phyloP scores from a whole-genome alignment of 352 stramenopile genomes.

The Stephanocyclus meneghinianus region DNA sequence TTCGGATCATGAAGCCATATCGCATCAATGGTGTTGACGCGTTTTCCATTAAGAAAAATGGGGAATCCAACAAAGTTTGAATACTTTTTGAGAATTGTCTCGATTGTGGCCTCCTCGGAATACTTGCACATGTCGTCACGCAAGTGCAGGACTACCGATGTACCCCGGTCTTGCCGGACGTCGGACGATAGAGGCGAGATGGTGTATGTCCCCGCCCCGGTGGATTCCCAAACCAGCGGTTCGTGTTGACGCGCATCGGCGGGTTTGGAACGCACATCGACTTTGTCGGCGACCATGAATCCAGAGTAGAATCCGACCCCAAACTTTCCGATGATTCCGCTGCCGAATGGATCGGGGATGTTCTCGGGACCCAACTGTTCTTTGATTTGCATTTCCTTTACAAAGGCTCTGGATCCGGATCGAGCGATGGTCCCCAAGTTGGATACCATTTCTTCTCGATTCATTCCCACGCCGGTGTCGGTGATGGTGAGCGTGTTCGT shows the following conservation, averaged over 20 bases:
- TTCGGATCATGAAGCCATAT: constrained; percentile 96
- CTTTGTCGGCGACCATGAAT: constrained; percentile 98
- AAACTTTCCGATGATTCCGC: constrained; percentile 98
- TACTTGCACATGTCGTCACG: constrained; percentile 97
- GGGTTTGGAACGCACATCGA: constrained; percentile 87
- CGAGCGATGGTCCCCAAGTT: constrained; percentile 99
- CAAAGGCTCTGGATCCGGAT: constrained; percentile 95
- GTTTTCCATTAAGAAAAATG: constrained; percentile 95
- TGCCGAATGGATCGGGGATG: constrained; percentile 31
- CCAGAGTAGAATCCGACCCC: constrained; percentile 99
- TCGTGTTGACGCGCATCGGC: constrained; percentile 19
- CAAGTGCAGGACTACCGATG: constrained; percentile 96
- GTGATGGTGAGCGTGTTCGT: constrained; percentile 95
- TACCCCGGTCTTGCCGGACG: constrained; percentile 87
- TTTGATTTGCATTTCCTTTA: constrained; percentile 88
- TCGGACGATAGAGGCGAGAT: constrained; percentile 78
- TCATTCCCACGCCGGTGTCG: constrained; percentile 98
- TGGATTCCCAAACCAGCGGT: constrained; percentile 82
- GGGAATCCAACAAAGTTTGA: constrained; percentile 99
- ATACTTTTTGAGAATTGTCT: constrained; percentile 98
- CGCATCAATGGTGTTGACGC: constrained; percentile 97
- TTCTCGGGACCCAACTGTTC: constrained; percentile 35
- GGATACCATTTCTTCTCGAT: constrained; percentile 91
- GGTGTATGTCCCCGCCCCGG: constrained; percentile 85
- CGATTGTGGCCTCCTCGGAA: constrained; percentile 86